Evolutionary conservation across 2,329 filamentous ascomycete species (phyloP).

Genomic region (Chrysoporthe deuterocubensis): DNA sequence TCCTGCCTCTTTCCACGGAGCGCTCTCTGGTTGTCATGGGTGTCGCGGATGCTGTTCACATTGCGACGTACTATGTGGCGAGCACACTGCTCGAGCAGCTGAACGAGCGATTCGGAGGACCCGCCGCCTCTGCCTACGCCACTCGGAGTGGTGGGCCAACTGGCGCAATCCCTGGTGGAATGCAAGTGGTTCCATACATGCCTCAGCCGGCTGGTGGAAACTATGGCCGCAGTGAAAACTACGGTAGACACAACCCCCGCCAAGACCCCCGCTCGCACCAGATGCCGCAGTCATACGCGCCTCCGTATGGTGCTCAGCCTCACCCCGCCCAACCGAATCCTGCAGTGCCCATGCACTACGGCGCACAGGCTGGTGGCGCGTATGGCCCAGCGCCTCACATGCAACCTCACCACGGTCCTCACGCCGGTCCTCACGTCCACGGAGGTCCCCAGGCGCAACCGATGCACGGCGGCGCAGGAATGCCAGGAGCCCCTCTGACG

Average conservation of each 20-base stretch:
- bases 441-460: conserved; percentile 76
- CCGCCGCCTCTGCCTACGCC: conserved; percentile 95
- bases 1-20: conserved; percentile 92
- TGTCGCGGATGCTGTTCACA: conserved; percentile 97
- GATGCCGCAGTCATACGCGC: conserved; percentile 55
- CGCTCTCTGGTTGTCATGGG: conserved; percentile 97
- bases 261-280: conserved; percentile 75
- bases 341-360: conserved; percentile 78
- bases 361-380: conserved; percentile 70
- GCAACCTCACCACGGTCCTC: conserved; percentile 65
- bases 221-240: conserved; percentile 89
- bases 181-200: conserved; percentile 98
- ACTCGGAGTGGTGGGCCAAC: conserved; percentile 92
- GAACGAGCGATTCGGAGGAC: conserved; percentile 93
- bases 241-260: conserved; percentile 72
- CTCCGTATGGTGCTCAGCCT: conserved; percentile 67
- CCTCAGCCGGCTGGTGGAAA: conserved; percentile 91
- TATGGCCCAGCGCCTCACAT: conserved; percentile 83
- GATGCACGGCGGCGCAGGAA: conserved; percentile 61
- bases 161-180: conserved; percentile 91
- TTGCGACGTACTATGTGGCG: conserved; percentile 97
- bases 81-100: conserved; percentile 98
- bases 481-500: conserved; percentile 84
- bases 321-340: conserved; percentile 65
- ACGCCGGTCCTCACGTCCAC: conserved; percentile 61